phyloP scores from a whole-genome alignment of 1,284 basidiomycete genomes.

The Acaromyces ingoldii region DNA sequence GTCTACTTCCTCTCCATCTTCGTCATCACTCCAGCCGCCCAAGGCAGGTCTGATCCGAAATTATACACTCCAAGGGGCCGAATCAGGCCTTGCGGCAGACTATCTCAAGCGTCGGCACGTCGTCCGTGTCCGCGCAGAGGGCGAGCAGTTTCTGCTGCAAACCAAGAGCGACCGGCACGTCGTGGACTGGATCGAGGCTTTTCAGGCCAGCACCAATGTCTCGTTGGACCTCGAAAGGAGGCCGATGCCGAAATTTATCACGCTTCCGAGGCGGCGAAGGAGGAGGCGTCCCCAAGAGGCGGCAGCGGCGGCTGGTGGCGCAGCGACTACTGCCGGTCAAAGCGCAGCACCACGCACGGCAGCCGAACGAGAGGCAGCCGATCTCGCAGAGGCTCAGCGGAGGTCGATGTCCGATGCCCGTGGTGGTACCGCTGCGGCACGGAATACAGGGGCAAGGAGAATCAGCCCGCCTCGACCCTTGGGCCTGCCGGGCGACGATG shows the following conservation, averaged over 20 bases:
- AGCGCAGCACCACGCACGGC: slow-evolving; percentile 19
- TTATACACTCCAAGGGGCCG: slow-evolving; percentile 84
- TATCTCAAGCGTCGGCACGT: slow-evolving; percentile 91
- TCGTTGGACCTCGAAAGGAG: slow-evolving; percentile 84
- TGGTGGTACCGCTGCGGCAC: not conserved
- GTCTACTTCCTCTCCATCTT: no score
- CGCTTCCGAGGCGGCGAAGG: slow-evolving; percentile 45
- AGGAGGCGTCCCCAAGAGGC: slow-evolving; percentile 17
- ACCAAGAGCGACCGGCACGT: slow-evolving; percentile 77
- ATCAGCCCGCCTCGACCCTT: not conserved
- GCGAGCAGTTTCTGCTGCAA: slow-evolving; percentile 94
- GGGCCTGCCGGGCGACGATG: slow-evolving; percentile 3
- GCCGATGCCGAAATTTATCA: slow-evolving; percentile 54
- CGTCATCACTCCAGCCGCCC: no score
- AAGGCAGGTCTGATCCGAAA: slow-evolving; percentile 54
- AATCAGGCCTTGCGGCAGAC: slow-evolving; percentile 89
- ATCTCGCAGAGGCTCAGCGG: slow-evolving; percentile 41
- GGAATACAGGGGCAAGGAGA: not conserved
- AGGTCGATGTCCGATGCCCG: slow-evolving; percentile 31
- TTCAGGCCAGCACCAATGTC: slow-evolving; percentile 90
- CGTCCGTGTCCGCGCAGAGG: slow-evolving; percentile 84
- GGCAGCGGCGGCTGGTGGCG: not conserved
- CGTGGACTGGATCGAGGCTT: slow-evolving; percentile 92
- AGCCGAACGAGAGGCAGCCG: slow-evolving; percentile 27
- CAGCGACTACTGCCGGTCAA: not conserved